Evolutionary conservation across 345 rosid genomes (phyloP).

Genomic region (Bruguiera sexangula): DNA sequence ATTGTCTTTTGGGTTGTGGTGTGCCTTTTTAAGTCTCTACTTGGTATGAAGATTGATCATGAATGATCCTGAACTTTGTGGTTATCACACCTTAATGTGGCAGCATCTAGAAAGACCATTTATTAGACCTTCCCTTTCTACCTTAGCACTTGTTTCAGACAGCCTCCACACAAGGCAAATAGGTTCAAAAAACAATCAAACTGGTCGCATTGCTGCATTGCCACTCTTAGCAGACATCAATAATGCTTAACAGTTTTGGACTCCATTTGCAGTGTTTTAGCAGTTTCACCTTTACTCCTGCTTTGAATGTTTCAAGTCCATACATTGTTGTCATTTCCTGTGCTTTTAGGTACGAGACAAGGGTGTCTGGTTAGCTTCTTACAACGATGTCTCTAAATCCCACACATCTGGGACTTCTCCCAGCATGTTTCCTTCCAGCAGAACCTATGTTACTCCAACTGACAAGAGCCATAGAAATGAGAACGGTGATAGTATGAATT

Average conservation of each 20-base stretch:
- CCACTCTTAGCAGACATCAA: background rate
- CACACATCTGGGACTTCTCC: slow-evolving; percentile 50
- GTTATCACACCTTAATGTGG: background rate
- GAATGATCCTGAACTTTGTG: background rate
- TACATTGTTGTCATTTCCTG: background rate
- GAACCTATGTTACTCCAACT: slow-evolving; percentile 25
- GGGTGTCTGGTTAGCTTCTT: slow-evolving; percentile 65
- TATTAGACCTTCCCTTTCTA: too few species aligned
- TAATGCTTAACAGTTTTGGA: background rate
- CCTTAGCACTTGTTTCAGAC: too few species aligned
- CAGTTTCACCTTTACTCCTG: background rate
- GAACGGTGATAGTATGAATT: slow-evolving; percentile 26
- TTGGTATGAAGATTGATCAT: background rate
- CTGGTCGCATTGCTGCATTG: background rate
- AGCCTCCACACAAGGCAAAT: background rate
- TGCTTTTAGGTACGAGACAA: slow-evolving; percentile 60
- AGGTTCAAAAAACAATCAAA: background rate
- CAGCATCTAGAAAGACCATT: too few species aligned
- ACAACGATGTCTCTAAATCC: slow-evolving; percentile 53
- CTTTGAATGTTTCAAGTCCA: too few species aligned
- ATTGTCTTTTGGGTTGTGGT: background rate
- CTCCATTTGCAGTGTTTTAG: background rate
- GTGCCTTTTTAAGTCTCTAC: background rate
- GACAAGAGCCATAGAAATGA: slow-evolving; percentile 26
- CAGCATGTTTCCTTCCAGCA: slow-evolving; percentile 88